A percentile compares a stretch with the other conserved stretches of the same genome.
phyloP scores from a whole-genome alignment of 345 rosid genomes.

The Psidium friedrichsthalianum region DNA sequence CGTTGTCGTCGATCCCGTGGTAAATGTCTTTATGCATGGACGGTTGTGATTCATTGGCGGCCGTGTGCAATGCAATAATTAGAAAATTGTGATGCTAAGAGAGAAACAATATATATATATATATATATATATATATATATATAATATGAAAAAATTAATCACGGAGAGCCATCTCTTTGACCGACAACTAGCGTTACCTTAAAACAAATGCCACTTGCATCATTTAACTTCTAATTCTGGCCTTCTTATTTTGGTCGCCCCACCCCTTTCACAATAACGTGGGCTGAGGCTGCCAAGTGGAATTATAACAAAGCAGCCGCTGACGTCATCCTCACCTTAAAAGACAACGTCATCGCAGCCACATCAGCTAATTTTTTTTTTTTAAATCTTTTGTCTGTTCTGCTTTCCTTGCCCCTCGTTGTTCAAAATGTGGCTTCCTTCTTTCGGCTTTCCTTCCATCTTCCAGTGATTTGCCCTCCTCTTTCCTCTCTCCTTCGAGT shows the following conservation, averaged over 20 bases:
- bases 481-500: constrained; percentile 22
- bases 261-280: neutral
- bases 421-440: neutral
- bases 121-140: no score
- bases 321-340: neutral
- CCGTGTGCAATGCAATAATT: rapidly evolving
- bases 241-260: neutral
- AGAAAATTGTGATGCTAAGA: neutral
- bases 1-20: no score
- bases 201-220: neutral
- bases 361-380: neutral
- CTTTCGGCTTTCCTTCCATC: constrained; percentile 14
- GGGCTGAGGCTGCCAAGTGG: neutral
- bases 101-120: neutral
- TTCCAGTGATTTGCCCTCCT: constrained; percentile 22
- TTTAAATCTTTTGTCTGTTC: neutral
- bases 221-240: neutral
- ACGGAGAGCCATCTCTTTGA: neutral
- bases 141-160: neutral
- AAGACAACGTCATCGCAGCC: neutral
- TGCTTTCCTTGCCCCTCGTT: neutral
- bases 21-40: rapidly evolving
- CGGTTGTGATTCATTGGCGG: rapidly evolving
- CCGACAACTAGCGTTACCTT: neutral
- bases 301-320: neutral